These are phyloP conservation scores for Zelonia costaricensis DNA, from an alignment of 208 protist genomes.

Conservation along the genomic window DNA sequence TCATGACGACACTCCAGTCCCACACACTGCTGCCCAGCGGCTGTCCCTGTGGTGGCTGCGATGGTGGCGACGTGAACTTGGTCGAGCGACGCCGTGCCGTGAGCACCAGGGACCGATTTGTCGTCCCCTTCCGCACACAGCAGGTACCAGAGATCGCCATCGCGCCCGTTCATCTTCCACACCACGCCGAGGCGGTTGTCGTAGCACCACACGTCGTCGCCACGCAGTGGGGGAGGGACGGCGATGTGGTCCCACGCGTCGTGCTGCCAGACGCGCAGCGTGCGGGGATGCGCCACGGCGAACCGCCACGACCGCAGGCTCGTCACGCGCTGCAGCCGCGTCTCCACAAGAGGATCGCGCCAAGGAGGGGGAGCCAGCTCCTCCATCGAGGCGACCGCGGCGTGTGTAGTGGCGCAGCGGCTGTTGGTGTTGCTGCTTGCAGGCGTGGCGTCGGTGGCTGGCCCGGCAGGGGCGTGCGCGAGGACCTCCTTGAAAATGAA, in stretches of 20 bases:
- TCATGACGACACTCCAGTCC: constrained; percentile 9
- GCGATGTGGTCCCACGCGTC: constrained; percentile 15
- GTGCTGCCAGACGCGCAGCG: neutral
- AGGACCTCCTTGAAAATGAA: constrained; percentile 50
- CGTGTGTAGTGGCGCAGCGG: too few relatives aligned
- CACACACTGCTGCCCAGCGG: constrained; percentile 13
- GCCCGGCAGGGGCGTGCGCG: neutral
- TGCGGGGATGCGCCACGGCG: constrained; percentile 11
- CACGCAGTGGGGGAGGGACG: constrained; percentile 1
- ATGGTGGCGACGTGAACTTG: constrained; percentile 12
- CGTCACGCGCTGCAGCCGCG: constrained; percentile 17
- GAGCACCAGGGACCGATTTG: neutral
- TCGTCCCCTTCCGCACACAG: neutral
- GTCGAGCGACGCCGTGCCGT: neutral
- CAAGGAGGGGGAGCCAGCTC: neutral
- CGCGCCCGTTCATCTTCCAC: constrained; percentile 16
- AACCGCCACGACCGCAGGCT: constrained; percentile 10
- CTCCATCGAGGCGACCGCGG: too few relatives aligned
- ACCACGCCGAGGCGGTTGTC: constrained; percentile 16
- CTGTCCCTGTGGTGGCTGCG: neutral
- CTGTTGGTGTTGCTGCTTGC: too few relatives aligned
- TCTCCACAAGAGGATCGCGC: constrained; percentile 10
- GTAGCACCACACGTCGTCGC: constrained; percentile 22
- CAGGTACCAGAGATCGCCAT: constrained; percentile 10
- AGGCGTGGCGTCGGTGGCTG: neutral